Evolutionary conservation across 371 early-diverging fungal genomes (phyloP).

Genomic region (Mortierella sp.): DNA sequence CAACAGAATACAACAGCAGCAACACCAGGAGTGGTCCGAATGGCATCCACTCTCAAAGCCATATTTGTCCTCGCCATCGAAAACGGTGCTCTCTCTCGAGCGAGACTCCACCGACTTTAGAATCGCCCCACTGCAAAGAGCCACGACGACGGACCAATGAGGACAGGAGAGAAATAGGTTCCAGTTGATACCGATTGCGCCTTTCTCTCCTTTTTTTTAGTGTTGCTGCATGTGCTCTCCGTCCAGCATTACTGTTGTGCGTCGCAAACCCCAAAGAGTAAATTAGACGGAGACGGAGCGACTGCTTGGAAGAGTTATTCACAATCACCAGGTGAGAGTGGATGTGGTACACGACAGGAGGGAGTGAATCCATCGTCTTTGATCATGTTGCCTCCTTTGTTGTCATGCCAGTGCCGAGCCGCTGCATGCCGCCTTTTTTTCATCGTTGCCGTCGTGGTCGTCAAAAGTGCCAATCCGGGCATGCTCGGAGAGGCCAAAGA

Average conservation of each 20-base stretch:
- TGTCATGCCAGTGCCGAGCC: neutral
- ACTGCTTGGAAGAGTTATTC: slow-evolving; percentile 6
- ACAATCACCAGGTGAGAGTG: slow-evolving; percentile 3
- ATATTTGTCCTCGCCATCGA: slow-evolving; percentile 35
- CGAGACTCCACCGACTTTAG: neutral
- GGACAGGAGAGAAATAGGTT: neutral
- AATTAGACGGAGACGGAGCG: slow-evolving; percentile 6
- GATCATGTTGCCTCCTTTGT: neutral
- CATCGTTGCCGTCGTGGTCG: neutral
- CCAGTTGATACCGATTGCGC: neutral
- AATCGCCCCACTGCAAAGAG: neutral
- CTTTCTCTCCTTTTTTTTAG: neutral
- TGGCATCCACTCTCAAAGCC: slow-evolving; percentile 4
- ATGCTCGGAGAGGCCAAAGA: neutral
- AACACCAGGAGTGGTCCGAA: neutral
- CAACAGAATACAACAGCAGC: slow-evolving; percentile 2
- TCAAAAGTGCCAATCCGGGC: neutral
- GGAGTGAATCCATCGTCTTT: slow-evolving; percentile 1
- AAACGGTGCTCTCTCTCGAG: neutral
- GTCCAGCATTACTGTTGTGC: slow-evolving; percentile 7
- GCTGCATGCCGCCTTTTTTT: neutral
- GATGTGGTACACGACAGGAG: neutral
- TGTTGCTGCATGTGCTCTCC: neutral
- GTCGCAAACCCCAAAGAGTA: neutral
- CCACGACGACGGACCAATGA: slow-evolving; percentile 2